Conservation (phyloP, 1,284 basidiomycete species). For the Cystobasidium slooffiae region DNA sequence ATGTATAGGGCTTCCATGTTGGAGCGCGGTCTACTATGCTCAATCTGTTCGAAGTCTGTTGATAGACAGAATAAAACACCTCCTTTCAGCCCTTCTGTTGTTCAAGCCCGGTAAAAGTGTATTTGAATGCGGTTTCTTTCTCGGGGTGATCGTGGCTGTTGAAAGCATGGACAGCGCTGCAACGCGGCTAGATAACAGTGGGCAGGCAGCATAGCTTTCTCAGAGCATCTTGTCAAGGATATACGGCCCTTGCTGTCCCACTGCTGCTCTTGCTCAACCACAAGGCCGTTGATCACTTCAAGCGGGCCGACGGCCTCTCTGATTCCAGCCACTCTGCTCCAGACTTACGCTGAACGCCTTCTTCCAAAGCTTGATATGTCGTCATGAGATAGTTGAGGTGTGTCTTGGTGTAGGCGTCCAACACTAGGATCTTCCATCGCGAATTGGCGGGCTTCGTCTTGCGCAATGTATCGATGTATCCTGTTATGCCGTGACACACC, state of each 20-base stretch:
- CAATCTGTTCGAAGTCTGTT: slow-evolving; percentile 60
- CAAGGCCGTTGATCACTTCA: background rate
- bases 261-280: no score
- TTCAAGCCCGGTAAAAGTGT: no score
- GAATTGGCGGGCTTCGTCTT: slow-evolving; percentile 45
- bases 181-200: no score
- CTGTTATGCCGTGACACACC: slow-evolving; percentile 39
- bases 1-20: slow-evolving; percentile 89
- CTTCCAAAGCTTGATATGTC: slow-evolving; percentile 87
- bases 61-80: background rate
- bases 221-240: no score
- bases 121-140: no score
- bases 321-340: background rate
- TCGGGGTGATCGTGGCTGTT: no score
- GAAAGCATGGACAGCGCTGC: no score
- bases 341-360: slow-evolving; percentile 85
- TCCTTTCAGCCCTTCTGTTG: background rate
- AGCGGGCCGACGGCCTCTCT: slow-evolving; percentile 7
- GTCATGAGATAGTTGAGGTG: slow-evolving; percentile 85
- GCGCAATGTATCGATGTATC: slow-evolving; percentile 52
- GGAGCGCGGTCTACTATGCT: slow-evolving; percentile 67
- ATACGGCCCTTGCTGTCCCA: no score
- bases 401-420: slow-evolving; percentile 87
- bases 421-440: slow-evolving; percentile 93
- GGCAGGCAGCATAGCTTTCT: no score